A percentile compares a stretch with the other conserved stretches of the same genome.
These are phyloP conservation scores for Gossypium ekmanianum DNA, from an alignment of 345 rosid species.

Conservation along the genomic window DNA sequence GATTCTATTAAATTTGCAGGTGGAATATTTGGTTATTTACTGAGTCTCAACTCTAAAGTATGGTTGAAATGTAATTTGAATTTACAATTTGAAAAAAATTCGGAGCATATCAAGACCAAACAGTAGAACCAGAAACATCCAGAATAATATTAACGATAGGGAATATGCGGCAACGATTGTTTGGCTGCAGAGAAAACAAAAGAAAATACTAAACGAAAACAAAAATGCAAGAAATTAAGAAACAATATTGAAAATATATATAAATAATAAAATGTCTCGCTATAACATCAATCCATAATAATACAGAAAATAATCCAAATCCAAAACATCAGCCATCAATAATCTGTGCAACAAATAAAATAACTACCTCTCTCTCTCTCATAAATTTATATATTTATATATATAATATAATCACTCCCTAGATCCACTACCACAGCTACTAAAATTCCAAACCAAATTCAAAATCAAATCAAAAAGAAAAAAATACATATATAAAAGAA, in stretches of 20 bases:
- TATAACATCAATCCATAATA: conserved; percentile 6
- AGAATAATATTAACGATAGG: not conserved
- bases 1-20: no score
- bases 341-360: not conserved
- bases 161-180: not conserved
- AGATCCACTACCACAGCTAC: not conserved
- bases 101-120: not conserved
- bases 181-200: conserved; percentile 14
- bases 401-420: not conserved
- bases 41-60: not conserved
- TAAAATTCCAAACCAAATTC: not conserved
- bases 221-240: not conserved
- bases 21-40: not conserved
- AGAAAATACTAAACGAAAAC: not conserved
- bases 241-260: not conserved
- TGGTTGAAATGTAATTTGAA: not conserved
- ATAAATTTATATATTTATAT: not conserved
- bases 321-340: not conserved
- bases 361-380: not conserved
- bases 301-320: not conserved
- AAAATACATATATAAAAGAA: not conserved
- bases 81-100: not conserved
- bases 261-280: not conserved
- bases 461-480: not conserved
- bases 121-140: not conserved